Conservation (phyloP, 768 basidiomycete genomes). For the Hygrophorus pudorinus region DNA sequence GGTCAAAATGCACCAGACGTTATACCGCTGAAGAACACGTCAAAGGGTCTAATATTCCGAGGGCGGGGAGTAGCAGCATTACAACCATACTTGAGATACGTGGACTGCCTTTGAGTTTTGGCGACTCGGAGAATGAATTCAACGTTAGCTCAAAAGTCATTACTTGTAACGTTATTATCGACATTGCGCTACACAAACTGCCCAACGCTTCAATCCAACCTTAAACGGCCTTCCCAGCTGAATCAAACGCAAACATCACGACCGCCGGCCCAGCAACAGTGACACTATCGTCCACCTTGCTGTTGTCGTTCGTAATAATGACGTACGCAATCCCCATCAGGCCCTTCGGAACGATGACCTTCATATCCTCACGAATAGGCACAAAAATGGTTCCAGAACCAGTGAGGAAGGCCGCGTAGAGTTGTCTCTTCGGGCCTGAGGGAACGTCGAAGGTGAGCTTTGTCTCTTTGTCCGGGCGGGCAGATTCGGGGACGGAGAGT, state of each 20-base stretch:
- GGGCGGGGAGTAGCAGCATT: no score
- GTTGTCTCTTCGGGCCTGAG: constrained; percentile 6
- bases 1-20: no score
- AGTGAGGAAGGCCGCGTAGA: constrained; percentile 40
- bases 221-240: constrained; percentile 2
- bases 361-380: constrained; percentile 20
- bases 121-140: no score
- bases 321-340: constrained; percentile 43
- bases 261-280: constrained; percentile 51
- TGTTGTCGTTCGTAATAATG: constrained; percentile 28
- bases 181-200: no score
- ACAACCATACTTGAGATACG: no score
- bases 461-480: constrained; percentile 18
- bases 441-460: constrained; percentile 16
- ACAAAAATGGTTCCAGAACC: constrained; percentile 35
- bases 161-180: no score
- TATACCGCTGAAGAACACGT: no score
- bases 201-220: no score
- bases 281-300: constrained; percentile 31
- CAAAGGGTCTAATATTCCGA: no score
- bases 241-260: constrained; percentile 28
- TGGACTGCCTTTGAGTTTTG: no score
- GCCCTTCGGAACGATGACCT: constrained; percentile 30
- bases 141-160: no score
- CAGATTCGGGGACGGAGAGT: constrained; percentile 22